phyloP scores from a whole-genome alignment of 257 asterid genomes.

The Solanum pennellii region DNA sequence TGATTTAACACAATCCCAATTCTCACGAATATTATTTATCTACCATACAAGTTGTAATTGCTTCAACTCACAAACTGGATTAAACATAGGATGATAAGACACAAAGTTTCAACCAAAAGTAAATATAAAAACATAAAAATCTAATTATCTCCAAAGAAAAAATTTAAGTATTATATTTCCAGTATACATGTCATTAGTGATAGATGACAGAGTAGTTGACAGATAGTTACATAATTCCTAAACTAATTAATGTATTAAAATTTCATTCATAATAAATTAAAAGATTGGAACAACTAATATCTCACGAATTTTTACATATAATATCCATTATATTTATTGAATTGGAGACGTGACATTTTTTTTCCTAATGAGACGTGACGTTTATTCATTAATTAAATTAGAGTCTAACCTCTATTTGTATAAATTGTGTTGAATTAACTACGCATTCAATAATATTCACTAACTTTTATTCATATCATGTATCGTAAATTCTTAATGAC shows the following conservation, averaged over 20 bases:
- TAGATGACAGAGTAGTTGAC: background rate
- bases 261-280: background rate
- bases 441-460: no score
- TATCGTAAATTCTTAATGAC: background rate
- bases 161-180: background rate
- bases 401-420: background rate
- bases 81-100: background rate
- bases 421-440: background rate
- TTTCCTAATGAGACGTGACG: background rate
- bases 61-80: background rate
- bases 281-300: background rate
- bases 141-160: background rate
- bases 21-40: background rate
- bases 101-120: background rate
- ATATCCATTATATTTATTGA: background rate
- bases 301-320: background rate
- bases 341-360: background rate
- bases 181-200: background rate
- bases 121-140: background rate
- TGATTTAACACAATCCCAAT: background rate
- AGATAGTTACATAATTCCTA: background rate
- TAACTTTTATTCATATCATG: background rate
- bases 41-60: background rate
- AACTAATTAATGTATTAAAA: background rate
- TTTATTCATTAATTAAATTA: background rate